Evolutionary conservation across 345 rosid genomes (phyloP), one percentile per base, ranked within the genome.

Genomic region (Populus simonii): DNA sequence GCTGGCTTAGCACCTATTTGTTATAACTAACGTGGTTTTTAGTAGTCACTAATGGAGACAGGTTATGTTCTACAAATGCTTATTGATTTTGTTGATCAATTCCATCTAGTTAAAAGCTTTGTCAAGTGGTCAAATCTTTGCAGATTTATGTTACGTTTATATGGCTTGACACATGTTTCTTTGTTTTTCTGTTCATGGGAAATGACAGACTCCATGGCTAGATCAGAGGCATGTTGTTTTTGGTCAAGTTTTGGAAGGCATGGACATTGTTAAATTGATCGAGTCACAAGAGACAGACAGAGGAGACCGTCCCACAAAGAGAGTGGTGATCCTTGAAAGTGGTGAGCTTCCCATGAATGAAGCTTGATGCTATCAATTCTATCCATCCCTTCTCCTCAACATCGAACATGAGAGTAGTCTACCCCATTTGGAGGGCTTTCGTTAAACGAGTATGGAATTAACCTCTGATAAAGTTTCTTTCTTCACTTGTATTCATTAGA

Each of bases 221-320:
- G 94, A 94, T 80, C 88, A 88, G 80, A 90, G 97, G 86, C 98
- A 96, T 80, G 99, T 96, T 29, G 99, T 96, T 72, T 96, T 96
- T 8, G 98, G 98, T 61, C 98, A 94, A 88, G 98, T 96, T 27
- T 57, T 94, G 77, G 98, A 96, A 84, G 99, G 99, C 76, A 89
- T 96, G 94, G 97, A 94, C 68, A 81, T 89, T 13, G 98, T 94
- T 35, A 89, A 80, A 90, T 86, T 92, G 69, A 81, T 92, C 11
- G 94, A 94, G 81, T 90, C 91, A 0, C 94, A 89, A 73, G 97
- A 94, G 79, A 96, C 99, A 0, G 97, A 94, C 84, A 86, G 98
- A 86, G 98, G 97, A 29, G 99, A 96, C 90, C 94, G 97, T 61
- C 97, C 98, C 68, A 83, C 86, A 72, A 94, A 92, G 90, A 90